phyloP scores from a whole-genome alignment of 2,329 filamentous ascomycete species.

The Hymenoscyphus fructigenus region DNA sequence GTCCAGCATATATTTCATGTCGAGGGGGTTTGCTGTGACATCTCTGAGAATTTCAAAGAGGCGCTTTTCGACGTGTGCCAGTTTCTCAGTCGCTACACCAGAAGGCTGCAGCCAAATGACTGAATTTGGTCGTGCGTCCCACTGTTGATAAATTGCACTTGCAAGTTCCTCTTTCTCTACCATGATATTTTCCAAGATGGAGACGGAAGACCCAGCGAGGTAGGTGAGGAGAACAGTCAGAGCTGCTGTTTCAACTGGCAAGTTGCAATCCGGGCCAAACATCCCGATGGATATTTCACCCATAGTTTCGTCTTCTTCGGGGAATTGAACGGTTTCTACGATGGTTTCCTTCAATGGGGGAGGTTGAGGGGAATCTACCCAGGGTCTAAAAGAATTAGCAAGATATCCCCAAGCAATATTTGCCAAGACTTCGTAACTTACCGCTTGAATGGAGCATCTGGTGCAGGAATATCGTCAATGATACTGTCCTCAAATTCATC shows the following conservation, averaged over 20 bases:
- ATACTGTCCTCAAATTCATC: slow-evolving; percentile 89
- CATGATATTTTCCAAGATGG: slow-evolving; percentile 84
- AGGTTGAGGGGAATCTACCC: slow-evolving; percentile 83
- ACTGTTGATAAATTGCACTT: slow-evolving; percentile 78
- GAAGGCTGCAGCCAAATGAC: slow-evolving; percentile 85
- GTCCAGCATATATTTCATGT: slow-evolving; percentile 87
- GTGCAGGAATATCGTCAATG: slow-evolving; percentile 73
- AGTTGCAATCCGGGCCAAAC: slow-evolving; percentile 79
- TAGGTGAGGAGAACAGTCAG: slow-evolving; percentile 81
- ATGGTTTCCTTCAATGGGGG: slow-evolving; percentile 70
- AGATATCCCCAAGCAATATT: no score
- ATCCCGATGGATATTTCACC: slow-evolving; percentile 86
- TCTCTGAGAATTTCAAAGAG: slow-evolving; percentile 82
- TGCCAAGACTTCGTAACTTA: slow-evolving; percentile 17
- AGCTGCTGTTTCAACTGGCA: slow-evolving; percentile 67
- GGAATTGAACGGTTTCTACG: slow-evolving; percentile 82
- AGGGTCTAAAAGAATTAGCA: slow-evolving; percentile 54
- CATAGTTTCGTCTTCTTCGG: slow-evolving; percentile 91
- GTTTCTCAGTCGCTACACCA: slow-evolving; percentile 82
- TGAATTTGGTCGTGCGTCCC: slow-evolving; percentile 75
- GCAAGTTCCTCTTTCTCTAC: slow-evolving; percentile 93
- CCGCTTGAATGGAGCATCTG: slow-evolving; percentile 70
- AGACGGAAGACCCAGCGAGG: slow-evolving; percentile 88
- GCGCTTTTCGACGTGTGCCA: slow-evolving; percentile 79
- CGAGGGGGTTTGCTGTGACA: slow-evolving; percentile 74